phyloP scores from a whole-genome alignment of 768 basidiomycete species.

The Phlegmacium glaucopus region DNA sequence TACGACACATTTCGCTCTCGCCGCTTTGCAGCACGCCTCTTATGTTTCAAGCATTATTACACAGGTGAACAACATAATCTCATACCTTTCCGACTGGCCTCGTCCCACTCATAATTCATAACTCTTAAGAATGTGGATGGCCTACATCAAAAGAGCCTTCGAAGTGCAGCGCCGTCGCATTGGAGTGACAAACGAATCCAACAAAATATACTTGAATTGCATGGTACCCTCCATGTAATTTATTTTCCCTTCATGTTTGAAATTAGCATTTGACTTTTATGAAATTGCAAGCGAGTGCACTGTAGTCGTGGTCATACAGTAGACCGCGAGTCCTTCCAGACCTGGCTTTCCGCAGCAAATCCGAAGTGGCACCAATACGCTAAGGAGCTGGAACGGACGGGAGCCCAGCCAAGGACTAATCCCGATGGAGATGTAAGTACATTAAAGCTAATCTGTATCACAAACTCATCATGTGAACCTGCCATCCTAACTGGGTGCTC shows the following conservation, averaged over 20 bases:
- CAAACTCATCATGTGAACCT: neutral
- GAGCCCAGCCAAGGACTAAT: slow-evolving; percentile 70
- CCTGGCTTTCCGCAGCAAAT: slow-evolving; percentile 66
- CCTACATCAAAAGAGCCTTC: slow-evolving; percentile 79
- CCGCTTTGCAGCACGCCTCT: slow-evolving; percentile 72
- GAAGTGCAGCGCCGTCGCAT: slow-evolving; percentile 22
- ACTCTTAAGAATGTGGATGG: slow-evolving; percentile 80
- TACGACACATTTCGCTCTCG: slow-evolving; percentile 83
- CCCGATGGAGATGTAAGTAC: slow-evolving; percentile 86
- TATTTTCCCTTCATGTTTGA: neutral
- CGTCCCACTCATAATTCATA: neutral
- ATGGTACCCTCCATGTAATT: slow-evolving; percentile 79
- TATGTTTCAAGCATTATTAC: slow-evolving; percentile 69
- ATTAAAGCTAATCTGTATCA: neutral
- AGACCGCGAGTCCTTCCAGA: slow-evolving; percentile 68
- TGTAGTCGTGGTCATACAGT: slow-evolving; percentile 74
- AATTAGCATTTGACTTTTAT: neutral
- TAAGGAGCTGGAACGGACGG: slow-evolving; percentile 57
- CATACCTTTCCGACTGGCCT: neutral
- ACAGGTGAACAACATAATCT: slow-evolving; percentile 43
- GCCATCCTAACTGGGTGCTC: slow-evolving; percentile 4
- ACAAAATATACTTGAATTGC: slow-evolving; percentile 70
- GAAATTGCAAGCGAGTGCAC: slow-evolving; percentile 56
- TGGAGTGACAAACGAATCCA: slow-evolving; percentile 37
- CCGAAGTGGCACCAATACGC: slow-evolving; percentile 75